Evolutionary conservation across 371 early-diverging fungal species (phyloP).

Genomic region (Gilbertella persicaria): DNA sequence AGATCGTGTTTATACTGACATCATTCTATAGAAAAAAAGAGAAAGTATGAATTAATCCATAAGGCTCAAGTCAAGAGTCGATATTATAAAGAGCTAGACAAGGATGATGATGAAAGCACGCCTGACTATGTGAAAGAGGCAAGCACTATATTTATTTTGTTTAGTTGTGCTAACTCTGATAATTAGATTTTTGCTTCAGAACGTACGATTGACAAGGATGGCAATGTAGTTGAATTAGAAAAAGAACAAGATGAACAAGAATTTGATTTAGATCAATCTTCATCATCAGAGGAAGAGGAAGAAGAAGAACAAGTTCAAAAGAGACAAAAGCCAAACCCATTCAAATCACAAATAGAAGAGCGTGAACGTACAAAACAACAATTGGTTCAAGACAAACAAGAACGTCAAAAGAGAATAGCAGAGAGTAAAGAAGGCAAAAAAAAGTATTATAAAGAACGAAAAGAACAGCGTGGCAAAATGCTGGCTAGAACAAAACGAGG

Average conservation of each 20-base stretch:
- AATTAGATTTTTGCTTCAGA: conserved; percentile 59
- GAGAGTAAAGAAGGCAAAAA: conserved; percentile 51
- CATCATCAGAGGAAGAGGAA: conserved; percentile 39
- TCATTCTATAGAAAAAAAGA: conserved; percentile 44
- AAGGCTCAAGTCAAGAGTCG: conserved; percentile 64
- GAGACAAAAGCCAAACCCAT: conserved; percentile 61
- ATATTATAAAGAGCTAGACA: conserved; percentile 52
- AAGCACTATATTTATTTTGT: not conserved
- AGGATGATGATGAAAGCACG: conserved; percentile 36
- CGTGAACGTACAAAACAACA: conserved; percentile 47
- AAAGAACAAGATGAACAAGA: conserved; percentile 26
- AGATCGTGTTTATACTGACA: not conserved
- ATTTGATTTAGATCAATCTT: conserved; percentile 32
- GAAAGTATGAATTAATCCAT: conserved; percentile 60
- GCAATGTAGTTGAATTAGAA: conserved; percentile 56
- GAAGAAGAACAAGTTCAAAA: conserved; percentile 14
- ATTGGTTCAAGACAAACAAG: conserved; percentile 34
- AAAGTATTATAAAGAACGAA: conserved; percentile 58
- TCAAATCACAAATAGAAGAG: conserved; percentile 57
- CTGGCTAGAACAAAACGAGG: conserved; percentile 59
- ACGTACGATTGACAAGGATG: conserved; percentile 60
- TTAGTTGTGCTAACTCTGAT: not conserved
- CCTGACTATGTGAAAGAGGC: conserved; percentile 57
- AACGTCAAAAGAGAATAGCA: conserved; percentile 35
- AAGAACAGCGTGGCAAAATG: conserved; percentile 58